Evolutionary conservation across 306 rosid genomes (phyloP), one percentile per base, ranked within the genome.

Genomic region (Luffa aegyptiaca): DNA sequence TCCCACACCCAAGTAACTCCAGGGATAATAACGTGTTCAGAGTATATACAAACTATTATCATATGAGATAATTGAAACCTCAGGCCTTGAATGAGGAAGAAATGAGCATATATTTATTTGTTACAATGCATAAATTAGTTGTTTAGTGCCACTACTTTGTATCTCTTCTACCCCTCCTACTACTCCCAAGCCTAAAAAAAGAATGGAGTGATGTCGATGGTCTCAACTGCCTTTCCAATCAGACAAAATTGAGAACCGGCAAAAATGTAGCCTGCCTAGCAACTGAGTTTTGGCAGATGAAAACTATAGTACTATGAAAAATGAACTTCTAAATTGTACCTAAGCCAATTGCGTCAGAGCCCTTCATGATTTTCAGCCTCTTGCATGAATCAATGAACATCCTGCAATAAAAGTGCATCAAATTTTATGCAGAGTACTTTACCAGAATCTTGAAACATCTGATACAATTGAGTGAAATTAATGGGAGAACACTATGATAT

Each of bases 311-410:
- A 39, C 14, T 18, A 9, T 58, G 20, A 70, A 45, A 45, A 72
- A 71, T 45, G 12, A 4, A 45, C 76, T 72, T 72, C 12, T 72
- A 31, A 46, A 72, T 2, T 49, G 42, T 87, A 95, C 98, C 98
- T 88, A 95, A 85, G 80, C 98, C 98, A 81, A 95, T 95, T 83
- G 98, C 98, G 84, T 95, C 97, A 18, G 97, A 91, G 59, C 98
- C 97, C 89, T 92, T 95, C 97, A 95, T 90, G 79, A 95, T 95
- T 86, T 95, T 92, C 85, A 95, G 89, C 84, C 92, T 92, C 88
- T 86, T 92, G 91, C 98, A 95, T 3, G 98, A 86, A 6, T 91
- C 97, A 64, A 66, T 91, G 82, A 95, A 95, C 98, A 95, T 95
- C 86, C 98, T 95, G 89, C 58, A 41, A 84, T 42, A 87, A 71